Base-by-base conservation (phyloP, 75 land plant species). In the Pseudotsuga menziesii region DNA sequence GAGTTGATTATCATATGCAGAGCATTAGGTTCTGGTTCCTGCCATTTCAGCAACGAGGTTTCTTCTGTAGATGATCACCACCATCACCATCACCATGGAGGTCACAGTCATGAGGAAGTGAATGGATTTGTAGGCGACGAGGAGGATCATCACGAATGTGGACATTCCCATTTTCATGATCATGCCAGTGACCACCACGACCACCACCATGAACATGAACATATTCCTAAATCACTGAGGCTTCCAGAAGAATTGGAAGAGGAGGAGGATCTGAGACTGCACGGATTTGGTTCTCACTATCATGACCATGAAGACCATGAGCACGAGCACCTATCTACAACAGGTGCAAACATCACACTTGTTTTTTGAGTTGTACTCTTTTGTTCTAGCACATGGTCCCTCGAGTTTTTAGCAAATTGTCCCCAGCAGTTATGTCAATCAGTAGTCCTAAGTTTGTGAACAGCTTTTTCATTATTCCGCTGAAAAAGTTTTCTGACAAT, bases 161-260 rank as follows among this genome's bases (percentile, higher is more conserved):
- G 71, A 3, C 74, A 61, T 69, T 27, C 35, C 20, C 84, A 89
- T 63, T 78, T 62, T 39, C 81, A 81, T 48, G 41, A 76, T 67
- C 52, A 63, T 19, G 80, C 86, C 58, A 61, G 78, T 56, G 78
- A 83, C 56, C 71, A 26, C 54, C 83, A 78, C 56, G 57, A 71
- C 58, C 72, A 74, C 73, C 48, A 73, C n/a, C 78, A 75, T 23
- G 66, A 63, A 44, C 26, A 71, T 11, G 26, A 20, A 4, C 55
- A 41, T 20, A 48, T 15, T 26, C 74, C 64, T 32, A 77, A 79
- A 73, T 36, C 36, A 39, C 41, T 69, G 25, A 69, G 72, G 81
- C 88, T 93, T 16, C 87, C 94, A 8, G 96, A 93, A 81, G 96
- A 93, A 73, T 22, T 93, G 74, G 91, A 91, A 36, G 96, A 93